Evolutionary conservation across 768 basidiomycete genomes (phyloP).

Genomic region (Phallus indusiatus): DNA sequence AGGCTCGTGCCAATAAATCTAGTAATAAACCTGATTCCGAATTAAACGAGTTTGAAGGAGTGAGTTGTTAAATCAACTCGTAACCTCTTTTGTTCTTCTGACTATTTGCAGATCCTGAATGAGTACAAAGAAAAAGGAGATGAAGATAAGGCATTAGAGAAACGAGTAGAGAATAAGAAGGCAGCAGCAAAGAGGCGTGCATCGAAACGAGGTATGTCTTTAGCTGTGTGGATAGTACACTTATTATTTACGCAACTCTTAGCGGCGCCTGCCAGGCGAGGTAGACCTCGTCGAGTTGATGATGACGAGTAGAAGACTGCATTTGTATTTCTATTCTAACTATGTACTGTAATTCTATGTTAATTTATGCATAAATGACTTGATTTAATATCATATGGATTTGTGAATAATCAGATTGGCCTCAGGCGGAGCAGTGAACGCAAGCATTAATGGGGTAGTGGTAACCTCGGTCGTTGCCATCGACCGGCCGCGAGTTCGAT

Average conservation of each 20-base stretch:
- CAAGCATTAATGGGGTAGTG: constrained; percentile 26
- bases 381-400: no score
- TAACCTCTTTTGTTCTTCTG: neutral
- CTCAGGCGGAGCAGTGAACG: neutral
- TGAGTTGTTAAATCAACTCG: constrained; percentile 10
- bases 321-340: neutral
- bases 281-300: neutral
- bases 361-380: no score
- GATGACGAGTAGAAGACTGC: neutral
- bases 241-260: neutral
- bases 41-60: constrained; percentile 89
- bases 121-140: constrained; percentile 77
- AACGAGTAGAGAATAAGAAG: constrained; percentile 74
- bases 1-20: constrained; percentile 87
- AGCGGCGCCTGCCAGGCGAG: neutral
- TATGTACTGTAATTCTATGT: neutral
- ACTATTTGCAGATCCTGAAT: constrained; percentile 57
- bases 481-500: constrained; percentile 2
- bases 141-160: constrained; percentile 87
- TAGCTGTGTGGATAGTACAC: neutral
- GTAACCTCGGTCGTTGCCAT: constrained; percentile 27
- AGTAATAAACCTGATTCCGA: constrained; percentile 90
- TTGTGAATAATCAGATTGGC: no score
- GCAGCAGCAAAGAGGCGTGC: constrained; percentile 70
- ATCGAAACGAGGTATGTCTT: constrained; percentile 34